Evolutionary conservation across 164 flowering plant species (phyloP), one percentile per base, ranked within the genome.

Genomic region (Houttuynia cordata): DNA sequence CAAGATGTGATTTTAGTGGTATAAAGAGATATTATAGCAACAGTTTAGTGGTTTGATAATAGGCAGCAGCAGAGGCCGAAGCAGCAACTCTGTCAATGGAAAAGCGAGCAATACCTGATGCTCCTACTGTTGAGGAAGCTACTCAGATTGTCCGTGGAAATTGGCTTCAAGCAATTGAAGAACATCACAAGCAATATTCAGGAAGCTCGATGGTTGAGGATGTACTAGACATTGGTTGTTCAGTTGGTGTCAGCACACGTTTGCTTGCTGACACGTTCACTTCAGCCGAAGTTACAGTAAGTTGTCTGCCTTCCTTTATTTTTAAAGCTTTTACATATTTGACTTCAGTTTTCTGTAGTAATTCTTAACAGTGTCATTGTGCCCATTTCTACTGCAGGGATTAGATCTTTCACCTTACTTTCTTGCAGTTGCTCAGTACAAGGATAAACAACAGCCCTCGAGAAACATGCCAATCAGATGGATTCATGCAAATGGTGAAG

Each of bases 11-110:
- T 20, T 13, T 20, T 14, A 56, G 37, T 5, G 14, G 37, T 21
- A 8, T 1, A 8, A 10, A 23, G 8, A 6, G 37, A 56, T 21
- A 19, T 24, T 20, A 21, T 8, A 49, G 18, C 8, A 39, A 41
- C 47, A 34, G 23, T n/a, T 49, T n/a, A 25, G 18, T 41, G 23
- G 20, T 34, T 34, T 18, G 10, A 62, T 71, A 64, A 59, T 71
- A 85, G 91, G 91, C 91, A 69, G 91, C 91, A 64, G 91, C 91
- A 19, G 88, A 83, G 70, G 91, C 85, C 41, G 88, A 85, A 66
- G 78, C 82, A 53, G 86, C 88, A 50, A 80, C 86, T 51, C 67
- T 80, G 84, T 83, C 91, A 0, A 77, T 85, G 79, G 68, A 59
- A 24, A 80, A 69, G 55, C 71, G 85, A 67, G 76, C 86, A n/a